Base-by-base conservation (phyloP, 1,139 yeast genomes). In the Geotrichum fermentans region DNA sequence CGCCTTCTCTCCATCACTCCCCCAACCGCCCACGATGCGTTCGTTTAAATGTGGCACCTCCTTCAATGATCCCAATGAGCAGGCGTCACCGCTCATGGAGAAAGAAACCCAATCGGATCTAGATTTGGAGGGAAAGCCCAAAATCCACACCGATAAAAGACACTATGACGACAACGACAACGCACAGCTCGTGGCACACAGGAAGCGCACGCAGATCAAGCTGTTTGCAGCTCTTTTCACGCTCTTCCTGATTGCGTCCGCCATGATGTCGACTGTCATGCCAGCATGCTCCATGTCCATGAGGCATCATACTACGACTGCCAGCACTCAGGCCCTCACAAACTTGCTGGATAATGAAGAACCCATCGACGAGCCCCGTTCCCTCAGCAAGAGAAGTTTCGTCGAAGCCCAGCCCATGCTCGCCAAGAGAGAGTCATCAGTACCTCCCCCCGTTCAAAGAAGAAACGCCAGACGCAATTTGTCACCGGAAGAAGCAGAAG, bases 401-500 rank as follows among this genome's bases (percentile, higher is more conserved):
- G 28, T 6, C 6, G 28, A 10, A 6, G 28, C n/a, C n/a, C n/a
- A n/a, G n/a, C n/a, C n/a, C n/a, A n/a, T n/a, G n/a, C n/a, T n/a
- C n/a, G n/a, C n/a, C n/a, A n/a, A n/a, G n/a, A n/a, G n/a, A n/a
- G n/a, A n/a, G n/a, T n/a, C n/a, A n/a, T n/a, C n/a, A n/a, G n/a
- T n/a, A 24, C 10, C 28, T 24, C 28, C 28, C 28, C 28, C 28
- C n/a, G n/a, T n/a, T n/a, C n/a, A n/a, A n/a, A n/a, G n/a, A n/a
- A 24, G 10, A 6, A 24, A 6, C 10, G 28, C 28, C 28, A 10
- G 10, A 10, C 28, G 28, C 10, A 10, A 24, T 10, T 6, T 32
- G 26, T 10, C 43, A 10, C 44, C 30, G 16, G 51, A 39, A 18
- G 34, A 29, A 4, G 46, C 43, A 14, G 43, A 30, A 4, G 38